These are phyloP conservation scores for Moniliella sp. DNA, from an alignment of 1,284 basidiomycete genomes.

Conservation along the genomic window DNA sequence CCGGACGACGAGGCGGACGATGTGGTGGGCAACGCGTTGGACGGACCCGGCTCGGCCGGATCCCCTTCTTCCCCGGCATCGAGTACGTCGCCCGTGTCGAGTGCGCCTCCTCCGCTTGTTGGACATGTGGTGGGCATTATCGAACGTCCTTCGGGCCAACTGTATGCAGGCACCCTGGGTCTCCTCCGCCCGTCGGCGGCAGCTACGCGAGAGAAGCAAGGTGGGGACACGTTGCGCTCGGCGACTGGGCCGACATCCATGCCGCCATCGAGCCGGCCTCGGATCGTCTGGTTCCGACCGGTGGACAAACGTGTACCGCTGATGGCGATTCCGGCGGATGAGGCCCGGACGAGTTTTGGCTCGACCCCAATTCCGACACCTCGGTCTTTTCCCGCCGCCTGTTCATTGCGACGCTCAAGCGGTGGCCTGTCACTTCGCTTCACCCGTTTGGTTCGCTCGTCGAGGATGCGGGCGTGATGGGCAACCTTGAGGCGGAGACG, in stretches of 20 bases:
- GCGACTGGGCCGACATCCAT: neutral
- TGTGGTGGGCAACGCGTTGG: no score
- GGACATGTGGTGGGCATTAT: constrained; percentile 96
- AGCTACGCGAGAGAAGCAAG: constrained; percentile 96
- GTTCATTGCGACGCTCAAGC: constrained; percentile 94
- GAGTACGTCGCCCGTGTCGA: no score
- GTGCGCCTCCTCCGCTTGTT: constrained; percentile 38
- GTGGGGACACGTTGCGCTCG: constrained; percentile 87
- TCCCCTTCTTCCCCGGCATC: no score
- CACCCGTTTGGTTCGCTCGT: constrained; percentile 97
- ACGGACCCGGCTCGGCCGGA: no score
- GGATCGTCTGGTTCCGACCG: constrained; percentile 99
- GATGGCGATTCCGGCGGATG: constrained; percentile 88
- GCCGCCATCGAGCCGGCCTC: constrained; percentile 45
- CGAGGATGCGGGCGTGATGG: constrained; percentile 91
- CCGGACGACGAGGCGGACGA: constrained; percentile 87
- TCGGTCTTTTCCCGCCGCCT: no score
- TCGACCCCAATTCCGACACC: constrained; percentile 60
- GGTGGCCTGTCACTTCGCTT: constrained; percentile 62
- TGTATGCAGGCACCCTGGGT: constrained; percentile 90
- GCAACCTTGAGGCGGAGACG: constrained; percentile 89
- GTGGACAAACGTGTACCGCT: constrained; percentile 96
- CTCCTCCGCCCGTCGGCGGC: constrained; percentile 85
- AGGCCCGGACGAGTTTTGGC: constrained; percentile 91
- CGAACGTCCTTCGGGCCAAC: constrained; percentile 90